Conservation (phyloP, 176 grass and related monocot species). For the sorghum (Sorghum bicolor) region DNA sequence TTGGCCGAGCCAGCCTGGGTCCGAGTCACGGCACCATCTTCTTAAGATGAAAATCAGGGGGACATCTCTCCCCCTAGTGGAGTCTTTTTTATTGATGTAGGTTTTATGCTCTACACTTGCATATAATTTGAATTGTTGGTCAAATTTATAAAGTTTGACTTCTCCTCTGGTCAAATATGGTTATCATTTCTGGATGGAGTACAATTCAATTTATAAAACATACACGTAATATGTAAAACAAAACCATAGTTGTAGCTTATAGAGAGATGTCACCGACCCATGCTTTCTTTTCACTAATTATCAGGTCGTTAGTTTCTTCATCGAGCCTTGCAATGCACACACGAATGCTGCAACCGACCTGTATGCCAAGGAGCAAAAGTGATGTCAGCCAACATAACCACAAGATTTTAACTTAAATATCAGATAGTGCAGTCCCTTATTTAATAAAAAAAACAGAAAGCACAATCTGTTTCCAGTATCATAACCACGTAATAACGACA, state of each 20-base stretch:
- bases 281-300: slow-evolving; percentile 94
- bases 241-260: slow-evolving; percentile 12
- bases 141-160: too few species aligned
- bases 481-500: neutral
- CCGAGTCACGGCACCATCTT: too few species aligned
- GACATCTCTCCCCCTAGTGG: too few species aligned
- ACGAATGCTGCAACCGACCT: slow-evolving; percentile 58
- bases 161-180: too few species aligned
- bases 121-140: too few species aligned
- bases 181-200: neutral
- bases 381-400: slow-evolving; percentile 17
- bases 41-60: too few species aligned
- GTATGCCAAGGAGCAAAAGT: slow-evolving; percentile 13
- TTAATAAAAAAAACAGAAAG: neutral
- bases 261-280: slow-evolving; percentile 56
- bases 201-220: neutral
- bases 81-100: too few species aligned
- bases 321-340: slow-evolving; percentile 68
- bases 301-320: slow-evolving; percentile 75
- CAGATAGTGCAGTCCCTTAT: neutral
- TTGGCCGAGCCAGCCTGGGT: too few species aligned
- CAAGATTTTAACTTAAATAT: neutral
- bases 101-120: too few species aligned
- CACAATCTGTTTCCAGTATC: neutral
- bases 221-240: neutral